Evolutionary conservation across 148 eudicot genomes (phyloP).

Genomic region (Nepenthes mirabilis): DNA sequence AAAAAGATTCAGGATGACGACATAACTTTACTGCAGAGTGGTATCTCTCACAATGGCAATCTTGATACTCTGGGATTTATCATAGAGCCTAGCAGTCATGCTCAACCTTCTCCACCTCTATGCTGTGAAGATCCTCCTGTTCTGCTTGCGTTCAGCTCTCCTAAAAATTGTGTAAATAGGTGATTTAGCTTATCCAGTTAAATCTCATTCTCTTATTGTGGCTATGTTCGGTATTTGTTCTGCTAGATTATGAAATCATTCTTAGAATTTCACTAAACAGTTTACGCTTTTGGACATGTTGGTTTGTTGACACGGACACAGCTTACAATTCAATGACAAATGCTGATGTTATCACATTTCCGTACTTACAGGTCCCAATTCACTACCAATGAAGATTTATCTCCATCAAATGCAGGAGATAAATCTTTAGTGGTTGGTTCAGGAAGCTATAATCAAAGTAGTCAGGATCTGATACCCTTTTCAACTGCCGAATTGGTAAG

Average conservation of each 20-base stretch:
- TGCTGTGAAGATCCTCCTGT: slow-evolving; percentile 2
- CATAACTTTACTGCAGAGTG: slow-evolving; percentile 65
- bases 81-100: slow-evolving; percentile 33
- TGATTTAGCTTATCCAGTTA: not conserved
- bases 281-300: too few relatives aligned
- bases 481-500: slow-evolving; percentile 18
- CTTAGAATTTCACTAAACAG: too few relatives aligned
- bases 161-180: slow-evolving; percentile 5
- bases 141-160: not conserved
- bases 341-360: not conserved
- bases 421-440: slow-evolving; percentile 23
- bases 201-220: not conserved
- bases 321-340: too few relatives aligned
- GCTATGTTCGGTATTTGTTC: too few relatives aligned
- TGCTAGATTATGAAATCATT: too few relatives aligned
- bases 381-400: slow-evolving; percentile 9
- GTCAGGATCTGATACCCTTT: slow-evolving; percentile 36
- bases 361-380: slow-evolving; percentile 11
- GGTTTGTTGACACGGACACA: too few relatives aligned
- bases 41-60: slow-evolving; percentile 50
- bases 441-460: slow-evolving; percentile 21
- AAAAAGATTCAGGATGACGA: slow-evolving; percentile 72
- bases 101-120: slow-evolving; percentile 1
- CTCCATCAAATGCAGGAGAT: slow-evolving; percentile 11
- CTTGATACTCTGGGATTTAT: slow-evolving; percentile 56